phyloP scores from a whole-genome alignment of 371 early-diverging fungal species.

The Ordospora pajunii region DNA sequence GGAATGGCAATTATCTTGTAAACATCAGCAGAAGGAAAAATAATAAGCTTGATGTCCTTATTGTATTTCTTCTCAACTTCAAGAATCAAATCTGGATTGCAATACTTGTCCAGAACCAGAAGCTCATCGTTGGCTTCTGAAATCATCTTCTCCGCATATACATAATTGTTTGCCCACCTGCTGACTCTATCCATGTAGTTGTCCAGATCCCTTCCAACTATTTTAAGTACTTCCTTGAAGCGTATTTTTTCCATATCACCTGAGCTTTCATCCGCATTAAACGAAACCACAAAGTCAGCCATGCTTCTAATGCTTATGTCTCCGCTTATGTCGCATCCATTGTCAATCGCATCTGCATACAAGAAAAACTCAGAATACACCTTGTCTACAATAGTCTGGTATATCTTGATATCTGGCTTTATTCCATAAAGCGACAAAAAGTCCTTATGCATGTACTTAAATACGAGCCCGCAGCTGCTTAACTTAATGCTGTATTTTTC shows the following conservation, averaged over 20 bases:
- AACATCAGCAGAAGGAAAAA: constrained; percentile 8
- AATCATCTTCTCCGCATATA: neutral
- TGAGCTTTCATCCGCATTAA: neutral
- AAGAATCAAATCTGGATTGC: constrained; percentile 3
- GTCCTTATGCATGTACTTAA: constrained; percentile 64
- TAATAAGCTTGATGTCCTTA: constrained; percentile 42
- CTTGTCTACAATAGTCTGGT: constrained; percentile 33
- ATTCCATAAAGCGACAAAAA: constrained; percentile 8
- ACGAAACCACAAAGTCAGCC: constrained; percentile 20
- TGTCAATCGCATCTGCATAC: constrained; percentile 58
- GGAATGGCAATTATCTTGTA: constrained; percentile 65
- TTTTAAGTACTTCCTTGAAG: constrained; percentile 41
- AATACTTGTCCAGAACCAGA: constrained; percentile 19
- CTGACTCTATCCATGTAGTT: constrained; percentile 23
- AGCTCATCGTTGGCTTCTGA: constrained; percentile 11
- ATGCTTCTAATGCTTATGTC: constrained; percentile 43
- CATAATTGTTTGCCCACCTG: constrained; percentile 12
- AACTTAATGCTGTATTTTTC: constrained; percentile 69
- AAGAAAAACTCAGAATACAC: constrained; percentile 53
- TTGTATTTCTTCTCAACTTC: constrained; percentile 29
- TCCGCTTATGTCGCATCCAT: constrained; percentile 50
- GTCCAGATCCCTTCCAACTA: constrained; percentile 50
- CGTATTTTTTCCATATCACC: constrained; percentile 6
- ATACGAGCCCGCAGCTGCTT: constrained; percentile 77
- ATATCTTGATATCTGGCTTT: neutral